Percentiles rank a stretch among this genome's conserved stretches.
Evolutionary conservation across 495 filamentous ascomycete species (phyloP).

Genomic region (Podospora didyma): DNA sequence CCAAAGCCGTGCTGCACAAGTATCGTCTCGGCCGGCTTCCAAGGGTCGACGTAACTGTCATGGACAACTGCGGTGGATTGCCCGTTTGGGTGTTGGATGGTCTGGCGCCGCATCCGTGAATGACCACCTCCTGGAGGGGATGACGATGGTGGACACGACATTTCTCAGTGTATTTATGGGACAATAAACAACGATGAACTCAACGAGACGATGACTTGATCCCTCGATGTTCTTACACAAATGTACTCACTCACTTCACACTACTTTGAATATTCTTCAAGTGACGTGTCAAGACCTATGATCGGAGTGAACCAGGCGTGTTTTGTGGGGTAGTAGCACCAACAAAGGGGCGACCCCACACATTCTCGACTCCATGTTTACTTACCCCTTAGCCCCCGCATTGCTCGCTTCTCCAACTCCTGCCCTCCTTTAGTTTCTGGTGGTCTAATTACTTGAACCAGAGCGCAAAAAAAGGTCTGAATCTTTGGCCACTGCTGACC

Average conservation of each 20-base stretch:
- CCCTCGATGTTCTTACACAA: no score
- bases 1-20: slow-evolving; percentile 1
- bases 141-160: no score
- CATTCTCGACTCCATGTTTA: background rate
- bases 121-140: no score
- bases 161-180: no score
- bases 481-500: no score
- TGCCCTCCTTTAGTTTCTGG: background rate
- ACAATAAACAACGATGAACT: no score
- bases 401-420: background rate
- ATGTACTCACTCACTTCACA: no score
- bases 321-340: slow-evolving; percentile 1
- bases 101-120: background rate
- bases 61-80: background rate
- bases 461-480: background rate
- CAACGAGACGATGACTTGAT: no score
- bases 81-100: background rate
- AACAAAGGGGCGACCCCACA: background rate
- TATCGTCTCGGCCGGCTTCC: slow-evolving; percentile 2
- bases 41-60: background rate
- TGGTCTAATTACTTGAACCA: background rate
- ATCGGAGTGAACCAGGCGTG: no score
- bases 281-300: no score
- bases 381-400: background rate
- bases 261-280: no score